Base-by-base conservation (phyloP, 805 yeast species). In the Wickerhamomyces ciferrii region DNA sequence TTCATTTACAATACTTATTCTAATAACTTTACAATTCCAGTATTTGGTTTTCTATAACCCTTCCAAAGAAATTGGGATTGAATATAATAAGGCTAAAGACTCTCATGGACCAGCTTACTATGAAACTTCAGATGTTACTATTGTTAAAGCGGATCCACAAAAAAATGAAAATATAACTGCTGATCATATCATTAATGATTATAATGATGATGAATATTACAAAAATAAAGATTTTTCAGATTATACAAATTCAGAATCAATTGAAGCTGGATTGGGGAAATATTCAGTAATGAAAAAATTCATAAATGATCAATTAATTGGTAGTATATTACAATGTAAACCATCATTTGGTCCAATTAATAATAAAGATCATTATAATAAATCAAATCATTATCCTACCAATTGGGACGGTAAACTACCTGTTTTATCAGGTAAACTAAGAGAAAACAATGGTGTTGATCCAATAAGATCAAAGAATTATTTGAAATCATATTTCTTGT, bases 381-480 rank as follows among this genome's bases (percentile, higher is more conserved):
- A 45, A 8, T 20, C 51, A 2, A 59, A 59, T 36, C 23, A 23
- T 18, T 47, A 39, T 38, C 42, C 21, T n/a, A 44, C 36, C 1
- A 46, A 56, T 1, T 43, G 53, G 48, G 54, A 51, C 21, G 17
- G 24, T 11, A 60, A 53, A 36, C 45, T 60, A 19, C 64, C 64
- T 1, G 58, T 58, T 2, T 18, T 49, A 2, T 47, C 48, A 9
- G 64, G 64, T 3, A 59, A 56, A 42, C 43, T 55, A 3, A 43
- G 62, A 32, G 64, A 60, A 43, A 56, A 55, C 43, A 50, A 46
- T 17, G 48, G 43, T 6, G 47, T 37, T 20, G 63, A 60, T 19
- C 60, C 60, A 20, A 43, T 60, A 2, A 48, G 64, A 41, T 37
- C 58, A 1, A 59, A 60, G 31, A 47, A 58, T 10, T 60, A 53